Base-by-base conservation (phyloP, 164 flowering plant genomes). In the Buxus sempervirens region DNA sequence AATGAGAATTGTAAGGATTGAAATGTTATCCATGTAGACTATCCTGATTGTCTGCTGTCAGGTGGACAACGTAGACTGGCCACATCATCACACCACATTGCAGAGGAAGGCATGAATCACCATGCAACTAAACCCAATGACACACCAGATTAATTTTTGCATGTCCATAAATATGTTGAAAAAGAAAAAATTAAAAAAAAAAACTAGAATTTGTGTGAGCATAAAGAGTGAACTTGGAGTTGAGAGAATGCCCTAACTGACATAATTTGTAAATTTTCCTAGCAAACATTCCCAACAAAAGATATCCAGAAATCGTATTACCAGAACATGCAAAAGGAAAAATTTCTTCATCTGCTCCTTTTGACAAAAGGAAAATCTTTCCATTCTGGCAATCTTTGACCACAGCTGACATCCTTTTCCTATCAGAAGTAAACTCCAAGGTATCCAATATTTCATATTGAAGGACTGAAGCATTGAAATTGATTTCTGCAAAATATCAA, bases 331-430 rank as follows among this genome's bases (percentile, higher is more conserved):
- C 90, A 83, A 62, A 77, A 64, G 98, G 96, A 75, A 96, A 85
- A 72, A 93, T 83, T 36, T 95, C 80, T 84, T 96, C 99, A 83
- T 96, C 99, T 64, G 99, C 99, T 59, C 99, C 99, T 79, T 96
- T 96, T 10, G 97, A 84, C 78, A 93, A 64, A 60, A 96, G 96
- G 60, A 87, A 21, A 60, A 91, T 87, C 71, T 86, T 88, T 64
- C 93, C 91, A 75, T 72, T 89, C 69, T 82, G 83, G 72, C 85
- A 81, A 78, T 90, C 92, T 75, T 73, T 87, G 62, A 91, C 85
- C 32, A 93, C 92, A 42, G 91, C 85, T 59, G 99, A 96, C 99
- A 96, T 96, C 78, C 93, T 87, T 86, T 96, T 96, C 75, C 99
- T 77, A 66, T 96, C 97, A 75, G 98, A 96, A 58, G 99, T 93